Conservation (phyloP, 2,329 filamentous ascomycete genomes). For the Pseudogymnoascus sp. region DNA sequence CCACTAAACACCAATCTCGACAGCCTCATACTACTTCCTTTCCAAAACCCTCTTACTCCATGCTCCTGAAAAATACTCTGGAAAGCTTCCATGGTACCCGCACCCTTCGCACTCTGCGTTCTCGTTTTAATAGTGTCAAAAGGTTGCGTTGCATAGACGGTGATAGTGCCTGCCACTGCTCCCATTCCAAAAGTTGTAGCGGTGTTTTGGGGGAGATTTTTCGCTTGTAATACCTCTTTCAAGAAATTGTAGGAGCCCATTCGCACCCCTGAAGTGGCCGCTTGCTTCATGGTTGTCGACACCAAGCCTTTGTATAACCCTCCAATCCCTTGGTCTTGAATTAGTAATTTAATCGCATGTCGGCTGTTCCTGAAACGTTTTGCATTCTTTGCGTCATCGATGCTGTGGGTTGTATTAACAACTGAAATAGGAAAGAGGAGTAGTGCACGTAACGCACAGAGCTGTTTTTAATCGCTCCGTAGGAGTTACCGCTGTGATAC, state of each 20-base stretch:
- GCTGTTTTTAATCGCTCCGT: constrained; percentile 48
- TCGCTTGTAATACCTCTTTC: constrained; percentile 26
- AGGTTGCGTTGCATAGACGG: constrained; percentile 50
- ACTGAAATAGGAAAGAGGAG: not conserved
- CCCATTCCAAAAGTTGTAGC: constrained; percentile 53
- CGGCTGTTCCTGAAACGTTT: constrained; percentile 23
- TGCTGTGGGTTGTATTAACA: constrained; percentile 17
- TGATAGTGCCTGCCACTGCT: constrained; percentile 50
- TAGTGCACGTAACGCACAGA: constrained; percentile 16
- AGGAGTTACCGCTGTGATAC: constrained; percentile 53
- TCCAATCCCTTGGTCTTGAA: constrained; percentile 30
- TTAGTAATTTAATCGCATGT: constrained; percentile 26
- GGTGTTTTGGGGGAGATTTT: constrained; percentile 33
- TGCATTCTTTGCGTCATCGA: constrained; percentile 29
- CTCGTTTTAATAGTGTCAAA: constrained; percentile 58
- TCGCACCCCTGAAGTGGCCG: constrained; percentile 36
- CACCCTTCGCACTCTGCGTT: constrained; percentile 49
- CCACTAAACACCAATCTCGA: constrained; percentile 55
- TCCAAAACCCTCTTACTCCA: constrained; percentile 55
- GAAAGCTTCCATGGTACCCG: constrained; percentile 48
- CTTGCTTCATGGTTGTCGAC: constrained; percentile 38
- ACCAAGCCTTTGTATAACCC: constrained; percentile 35
- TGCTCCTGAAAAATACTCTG: constrained; percentile 45
- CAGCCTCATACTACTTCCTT: constrained; percentile 58
- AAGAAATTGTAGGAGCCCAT: constrained; percentile 41